phyloP scores from a whole-genome alignment of 306 rosid species.

The Trifolium fragiferum region DNA sequence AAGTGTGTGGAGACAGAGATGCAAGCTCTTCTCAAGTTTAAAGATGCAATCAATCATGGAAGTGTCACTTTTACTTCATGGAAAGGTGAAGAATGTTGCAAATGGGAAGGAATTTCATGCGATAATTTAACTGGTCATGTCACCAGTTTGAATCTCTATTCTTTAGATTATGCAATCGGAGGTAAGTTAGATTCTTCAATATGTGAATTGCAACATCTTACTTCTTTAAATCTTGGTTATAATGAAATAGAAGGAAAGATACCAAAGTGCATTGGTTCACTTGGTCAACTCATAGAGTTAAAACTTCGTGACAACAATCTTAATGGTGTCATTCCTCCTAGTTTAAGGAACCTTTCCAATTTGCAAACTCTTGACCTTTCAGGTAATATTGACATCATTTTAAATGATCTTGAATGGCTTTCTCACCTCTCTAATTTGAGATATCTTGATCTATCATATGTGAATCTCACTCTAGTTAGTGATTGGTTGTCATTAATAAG shows the following conservation, averaged over 20 bases:
- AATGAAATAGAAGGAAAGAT: slow-evolving; percentile 4
- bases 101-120: neutral
- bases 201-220: slow-evolving; percentile 35
- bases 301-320: rapidly evolving
- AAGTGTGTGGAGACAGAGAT: too few species aligned
- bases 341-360: neutral
- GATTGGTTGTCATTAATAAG: slow-evolving; percentile 36
- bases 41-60: too few species aligned
- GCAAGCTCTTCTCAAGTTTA: too few species aligned
- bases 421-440: slow-evolving; percentile 24
- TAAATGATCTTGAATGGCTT: neutral
- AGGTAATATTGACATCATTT: too few species aligned
- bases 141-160: too few species aligned
- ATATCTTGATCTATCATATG: neutral
- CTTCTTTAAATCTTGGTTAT: neutral
- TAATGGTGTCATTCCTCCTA: slow-evolving; percentile 5
- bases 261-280: slow-evolving; percentile 48
- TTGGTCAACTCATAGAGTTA: slow-evolving; percentile 3
- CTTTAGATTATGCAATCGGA: too few species aligned
- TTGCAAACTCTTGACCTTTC: neutral
- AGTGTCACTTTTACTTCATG: neutral
- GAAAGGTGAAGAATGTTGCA: neutral
- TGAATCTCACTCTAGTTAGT: neutral
- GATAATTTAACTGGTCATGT: neutral
- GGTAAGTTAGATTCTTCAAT: too few species aligned